A percentile compares a stretch with the other conserved stretches of the same genome.
These are phyloP conservation scores for Vachellia pachyceras DNA, from an alignment of 306 rosid genomes.

Conservation along the genomic window DNA sequence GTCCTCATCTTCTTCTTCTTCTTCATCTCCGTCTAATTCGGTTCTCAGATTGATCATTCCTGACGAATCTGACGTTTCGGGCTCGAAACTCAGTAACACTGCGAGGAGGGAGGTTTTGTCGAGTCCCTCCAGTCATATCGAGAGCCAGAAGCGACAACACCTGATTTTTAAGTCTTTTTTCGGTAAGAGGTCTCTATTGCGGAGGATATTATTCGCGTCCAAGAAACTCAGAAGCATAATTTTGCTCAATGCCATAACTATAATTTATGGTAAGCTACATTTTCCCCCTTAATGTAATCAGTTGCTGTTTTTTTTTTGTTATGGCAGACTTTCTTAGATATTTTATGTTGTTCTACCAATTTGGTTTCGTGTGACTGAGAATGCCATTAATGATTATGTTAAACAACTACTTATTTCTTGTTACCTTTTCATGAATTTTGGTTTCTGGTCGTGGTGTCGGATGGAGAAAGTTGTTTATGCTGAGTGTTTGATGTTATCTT, in stretches of 20 bases:
- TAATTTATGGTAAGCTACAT: constrained; percentile 57
- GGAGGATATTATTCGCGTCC: constrained; percentile 60
- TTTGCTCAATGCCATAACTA: constrained; percentile 64
- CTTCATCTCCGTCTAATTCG: constrained; percentile 32
- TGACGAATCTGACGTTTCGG: constrained; percentile 17
- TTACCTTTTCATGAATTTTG: neutral
- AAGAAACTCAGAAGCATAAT: constrained; percentile 69
- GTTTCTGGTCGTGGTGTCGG: neutral
- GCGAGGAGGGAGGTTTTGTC: constrained; percentile 24
- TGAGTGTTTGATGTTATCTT: neutral
- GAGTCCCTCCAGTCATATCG: neutral
- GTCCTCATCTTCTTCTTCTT: constrained; percentile 27
- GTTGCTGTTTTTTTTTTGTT: constrained; percentile 6
- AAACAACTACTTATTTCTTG: too few species aligned
- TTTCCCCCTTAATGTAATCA: neutral
- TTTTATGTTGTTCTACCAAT: neutral
- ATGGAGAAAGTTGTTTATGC: neutral
- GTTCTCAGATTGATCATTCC: constrained; percentile 30
- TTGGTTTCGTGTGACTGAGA: neutral
- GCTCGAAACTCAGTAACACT: constrained; percentile 8
- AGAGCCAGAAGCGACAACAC: neutral
- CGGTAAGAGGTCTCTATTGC: constrained; percentile 52
- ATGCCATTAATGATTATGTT: neutral
- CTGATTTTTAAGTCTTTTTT: constrained; percentile 45
- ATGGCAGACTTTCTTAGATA: neutral